Evolutionary conservation across 768 basidiomycete genomes (phyloP).

Genomic region (Leucosporidium yakuticum): DNA sequence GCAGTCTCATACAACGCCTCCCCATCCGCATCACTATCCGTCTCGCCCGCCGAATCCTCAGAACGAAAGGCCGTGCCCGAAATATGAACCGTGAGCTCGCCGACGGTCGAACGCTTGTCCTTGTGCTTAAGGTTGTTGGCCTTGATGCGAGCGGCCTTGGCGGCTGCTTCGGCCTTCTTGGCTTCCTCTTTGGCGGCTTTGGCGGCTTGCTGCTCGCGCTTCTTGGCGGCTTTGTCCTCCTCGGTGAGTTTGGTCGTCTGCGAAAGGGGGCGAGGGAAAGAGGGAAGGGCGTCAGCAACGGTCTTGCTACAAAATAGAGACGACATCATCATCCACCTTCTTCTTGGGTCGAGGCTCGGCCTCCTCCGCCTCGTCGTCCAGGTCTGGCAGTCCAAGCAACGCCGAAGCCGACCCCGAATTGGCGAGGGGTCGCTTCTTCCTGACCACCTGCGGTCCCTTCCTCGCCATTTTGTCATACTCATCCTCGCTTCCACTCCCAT

Average conservation of each 20-base stretch:
- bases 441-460: not conserved
- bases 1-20: not conserved
- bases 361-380: not conserved
- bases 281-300: too few relatives aligned
- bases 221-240: conserved; percentile 8
- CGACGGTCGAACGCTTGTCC: conserved; percentile 19
- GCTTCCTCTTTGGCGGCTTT: not conserved
- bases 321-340: not conserved
- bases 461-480: not conserved
- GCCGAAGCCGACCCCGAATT: not conserved
- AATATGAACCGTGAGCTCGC: conserved; percentile 28
- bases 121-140: conserved; percentile 23
- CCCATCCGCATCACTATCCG: not conserved
- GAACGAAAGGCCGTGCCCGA: conserved; percentile 17
- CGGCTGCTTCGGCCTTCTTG: conserved; percentile 7
- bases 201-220: conserved; percentile 16
- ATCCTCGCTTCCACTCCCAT: not conserved
- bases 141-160: not conserved
- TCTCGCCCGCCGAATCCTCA: not conserved
- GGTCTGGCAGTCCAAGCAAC: not conserved
- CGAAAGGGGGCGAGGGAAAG: not conserved
- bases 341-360: conserved; percentile 2
- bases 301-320: too few relatives aligned
- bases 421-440: not conserved
- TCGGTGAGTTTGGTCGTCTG: not conserved